These are phyloP conservation scores for Pyrenula massariospora DNA, from an alignment of 495 filamentous ascomycete genomes.

Conservation along the genomic window DNA sequence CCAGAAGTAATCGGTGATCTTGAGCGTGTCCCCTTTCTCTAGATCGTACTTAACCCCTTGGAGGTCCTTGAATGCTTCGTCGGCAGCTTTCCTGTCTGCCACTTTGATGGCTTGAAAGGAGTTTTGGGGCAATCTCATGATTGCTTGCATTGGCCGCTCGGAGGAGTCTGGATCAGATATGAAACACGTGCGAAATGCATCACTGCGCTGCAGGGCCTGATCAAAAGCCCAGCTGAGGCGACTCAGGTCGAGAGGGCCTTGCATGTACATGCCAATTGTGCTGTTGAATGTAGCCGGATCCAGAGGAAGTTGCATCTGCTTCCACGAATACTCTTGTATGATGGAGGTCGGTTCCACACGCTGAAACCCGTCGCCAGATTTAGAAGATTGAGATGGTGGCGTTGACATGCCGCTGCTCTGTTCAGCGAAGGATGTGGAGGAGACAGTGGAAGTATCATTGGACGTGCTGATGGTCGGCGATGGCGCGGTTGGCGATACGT, in stretches of 20 bases:
- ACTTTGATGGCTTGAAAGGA: neutral
- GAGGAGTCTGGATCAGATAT: neutral
- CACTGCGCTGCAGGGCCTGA: neutral
- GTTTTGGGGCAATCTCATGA: neutral
- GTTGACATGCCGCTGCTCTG: neutral
- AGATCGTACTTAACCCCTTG: neutral
- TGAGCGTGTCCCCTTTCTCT: neutral
- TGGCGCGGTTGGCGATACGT: neutral
- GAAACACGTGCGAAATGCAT: neutral
- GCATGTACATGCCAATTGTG: neutral
- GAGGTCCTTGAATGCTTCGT: neutral
- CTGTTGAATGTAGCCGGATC: neutral
- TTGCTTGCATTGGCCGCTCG: neutral
- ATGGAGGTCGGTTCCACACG: neutral
- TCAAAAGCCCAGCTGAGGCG: neutral
- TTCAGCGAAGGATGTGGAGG: neutral
- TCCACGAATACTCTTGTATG: neutral
- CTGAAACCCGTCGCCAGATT: neutral
- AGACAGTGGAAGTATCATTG: neutral
- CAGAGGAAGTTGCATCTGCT: neutral
- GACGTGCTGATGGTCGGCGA: neutral
- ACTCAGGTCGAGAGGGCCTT: neutral
- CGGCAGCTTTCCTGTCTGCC: neutral
- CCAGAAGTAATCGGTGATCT: neutral
- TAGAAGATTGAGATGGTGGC: neutral